A percentile compares a stretch with the other conserved stretches of the same genome.
These are phyloP conservation scores for Rhinocladiella mackenziei DNA, from an alignment of 2,329 filamentous ascomycete species.

Conservation along the genomic window DNA sequence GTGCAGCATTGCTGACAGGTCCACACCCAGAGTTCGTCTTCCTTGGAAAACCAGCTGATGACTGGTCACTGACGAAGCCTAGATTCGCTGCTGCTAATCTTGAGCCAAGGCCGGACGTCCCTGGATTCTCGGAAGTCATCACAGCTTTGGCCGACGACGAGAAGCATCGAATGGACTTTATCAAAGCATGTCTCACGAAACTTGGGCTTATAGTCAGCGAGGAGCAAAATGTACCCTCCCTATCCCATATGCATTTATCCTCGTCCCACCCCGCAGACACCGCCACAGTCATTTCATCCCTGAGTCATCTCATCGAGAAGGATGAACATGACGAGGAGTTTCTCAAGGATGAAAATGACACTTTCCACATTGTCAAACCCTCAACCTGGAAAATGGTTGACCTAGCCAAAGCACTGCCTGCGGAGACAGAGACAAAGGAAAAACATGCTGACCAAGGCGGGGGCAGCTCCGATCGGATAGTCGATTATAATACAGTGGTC, in stretches of 20 bases:
- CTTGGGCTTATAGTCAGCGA: constrained; percentile 75
- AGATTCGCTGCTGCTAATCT: constrained; percentile 83
- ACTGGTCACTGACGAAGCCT: constrained; percentile 29
- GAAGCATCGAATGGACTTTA: constrained; percentile 64
- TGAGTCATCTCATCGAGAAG: constrained; percentile 62
- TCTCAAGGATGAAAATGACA: constrained; percentile 77
- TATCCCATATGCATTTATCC: constrained; percentile 80
- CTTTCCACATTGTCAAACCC: constrained; percentile 70
- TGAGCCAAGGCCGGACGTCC: constrained; percentile 60
- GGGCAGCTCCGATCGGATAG: constrained; percentile 52
- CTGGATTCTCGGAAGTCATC: constrained; percentile 68
- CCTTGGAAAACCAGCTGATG: constrained; percentile 18
- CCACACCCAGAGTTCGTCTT: constrained; percentile 80
- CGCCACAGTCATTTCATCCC: constrained; percentile 62
- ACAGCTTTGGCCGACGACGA: constrained; percentile 66
- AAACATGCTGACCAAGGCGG: constrained; percentile 33
- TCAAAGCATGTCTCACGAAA: constrained; percentile 74
- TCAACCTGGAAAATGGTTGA: constrained; percentile 57
- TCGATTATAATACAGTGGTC: constrained; percentile 69
- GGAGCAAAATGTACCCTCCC: constrained; percentile 67
- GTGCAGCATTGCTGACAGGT: constrained; percentile 73
- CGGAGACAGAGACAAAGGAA: constrained; percentile 32
- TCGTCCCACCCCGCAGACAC: constrained; percentile 62
- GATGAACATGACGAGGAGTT: constrained; percentile 64
- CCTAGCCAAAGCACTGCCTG: constrained; percentile 52